Percentiles rank a stretch among this genome's conserved stretches.
Evolutionary conservation across 306 rosid genomes (phyloP).

Genomic region (Quercus cerris): DNA sequence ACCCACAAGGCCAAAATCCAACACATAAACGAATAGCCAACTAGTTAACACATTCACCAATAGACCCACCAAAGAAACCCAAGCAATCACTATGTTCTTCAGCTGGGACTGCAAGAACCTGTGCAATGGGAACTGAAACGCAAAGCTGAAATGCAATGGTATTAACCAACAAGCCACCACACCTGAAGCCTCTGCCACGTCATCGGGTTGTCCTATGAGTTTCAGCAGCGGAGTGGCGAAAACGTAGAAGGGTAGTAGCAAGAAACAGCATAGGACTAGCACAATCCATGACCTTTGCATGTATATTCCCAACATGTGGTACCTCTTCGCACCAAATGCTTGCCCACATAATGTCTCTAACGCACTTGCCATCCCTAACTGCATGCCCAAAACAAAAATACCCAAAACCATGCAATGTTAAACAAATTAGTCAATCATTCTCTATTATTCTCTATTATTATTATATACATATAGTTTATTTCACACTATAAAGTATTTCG

Average conservation of each 20-base stretch:
- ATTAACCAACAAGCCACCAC: constrained; percentile 27
- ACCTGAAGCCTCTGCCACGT: constrained; percentile 32
- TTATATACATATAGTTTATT: too few species aligned
- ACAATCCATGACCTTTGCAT: constrained; percentile 43
- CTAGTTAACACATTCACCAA: constrained; percentile 31
- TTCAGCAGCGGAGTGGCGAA: constrained; percentile 34
- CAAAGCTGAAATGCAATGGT: constrained; percentile 37
- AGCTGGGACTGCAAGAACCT: constrained; percentile 41
- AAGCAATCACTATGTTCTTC: constrained; percentile 43
- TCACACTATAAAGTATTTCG: too few species aligned
- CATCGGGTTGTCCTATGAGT: constrained; percentile 29
- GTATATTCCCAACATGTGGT: constrained; percentile 32
- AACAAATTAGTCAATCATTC: neutral
- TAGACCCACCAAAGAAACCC: constrained; percentile 49
- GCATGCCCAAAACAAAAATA: neutral
- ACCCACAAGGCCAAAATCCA: constrained; percentile 58
- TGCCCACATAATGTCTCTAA: constrained; percentile 44
- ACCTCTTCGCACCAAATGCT: constrained; percentile 39
- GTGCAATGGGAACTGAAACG: constrained; percentile 27
- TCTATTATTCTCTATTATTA: too few species aligned
- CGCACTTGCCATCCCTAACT: constrained; percentile 52
- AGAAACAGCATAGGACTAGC: constrained; percentile 17
- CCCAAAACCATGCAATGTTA: too few species aligned
- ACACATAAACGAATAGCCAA: constrained; percentile 52
- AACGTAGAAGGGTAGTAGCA: constrained; percentile 23